phyloP scores from a whole-genome alignment of 2,329 filamentous ascomycete species.

The Ascochyta viciae-villosae region DNA sequence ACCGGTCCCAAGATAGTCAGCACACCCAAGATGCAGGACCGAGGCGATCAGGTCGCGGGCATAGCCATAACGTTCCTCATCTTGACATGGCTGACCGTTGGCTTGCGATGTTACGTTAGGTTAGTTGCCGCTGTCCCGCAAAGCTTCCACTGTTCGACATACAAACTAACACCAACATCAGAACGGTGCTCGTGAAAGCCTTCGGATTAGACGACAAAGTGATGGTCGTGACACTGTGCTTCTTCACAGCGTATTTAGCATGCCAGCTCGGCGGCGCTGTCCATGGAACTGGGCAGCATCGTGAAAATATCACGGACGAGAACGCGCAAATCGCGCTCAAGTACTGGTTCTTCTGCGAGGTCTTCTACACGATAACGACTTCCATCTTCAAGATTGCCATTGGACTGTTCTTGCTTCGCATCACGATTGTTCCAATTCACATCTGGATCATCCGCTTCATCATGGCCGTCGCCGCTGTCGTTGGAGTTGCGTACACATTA shows the following conservation, averaged over 20 bases:
- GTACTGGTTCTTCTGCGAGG: constrained; percentile 62
- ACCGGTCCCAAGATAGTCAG: not conserved
- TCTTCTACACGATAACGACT: constrained; percentile 59
- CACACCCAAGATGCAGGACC: constrained; percentile 31
- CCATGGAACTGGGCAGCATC: constrained; percentile 48
- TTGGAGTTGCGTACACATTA: constrained; percentile 58
- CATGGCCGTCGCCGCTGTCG: constrained; percentile 52
- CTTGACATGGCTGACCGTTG: constrained; percentile 48
- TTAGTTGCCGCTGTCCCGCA: constrained; percentile 15
- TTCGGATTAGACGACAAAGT: constrained; percentile 52
- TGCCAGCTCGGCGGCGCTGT: constrained; percentile 44
- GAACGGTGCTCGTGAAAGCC: constrained; percentile 43
- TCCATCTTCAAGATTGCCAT: constrained; percentile 59
- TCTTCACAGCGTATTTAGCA: constrained; percentile 46
- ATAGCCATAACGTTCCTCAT: constrained; percentile 47
- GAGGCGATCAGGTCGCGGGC: constrained; percentile 34
- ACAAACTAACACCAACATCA: constrained; percentile 16
- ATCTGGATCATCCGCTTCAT: constrained; percentile 55
- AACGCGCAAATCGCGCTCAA: constrained; percentile 37
- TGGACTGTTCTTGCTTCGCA: constrained; percentile 59
- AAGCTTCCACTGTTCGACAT: constrained; percentile 3
- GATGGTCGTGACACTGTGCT: constrained; percentile 48
- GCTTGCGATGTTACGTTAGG: constrained; percentile 49
- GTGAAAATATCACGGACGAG: constrained; percentile 38
- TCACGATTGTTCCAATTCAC: constrained; percentile 55